Conservation (phyloP, 2,329 filamentous ascomycete genomes). For the Trichoderma arundinaceum region DNA sequence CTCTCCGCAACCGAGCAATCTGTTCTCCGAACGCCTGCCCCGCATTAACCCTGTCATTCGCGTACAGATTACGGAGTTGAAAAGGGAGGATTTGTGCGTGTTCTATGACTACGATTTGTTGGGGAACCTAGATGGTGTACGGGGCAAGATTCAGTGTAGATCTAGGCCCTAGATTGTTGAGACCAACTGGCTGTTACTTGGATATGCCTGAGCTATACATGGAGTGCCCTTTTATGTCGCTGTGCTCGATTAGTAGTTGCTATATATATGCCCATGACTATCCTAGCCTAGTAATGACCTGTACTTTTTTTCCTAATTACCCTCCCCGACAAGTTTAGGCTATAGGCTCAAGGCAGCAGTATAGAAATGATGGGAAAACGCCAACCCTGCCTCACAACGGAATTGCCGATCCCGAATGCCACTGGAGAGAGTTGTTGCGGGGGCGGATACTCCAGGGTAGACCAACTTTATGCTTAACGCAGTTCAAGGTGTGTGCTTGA, state of each 20-base stretch:
- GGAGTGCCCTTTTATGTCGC: too few species aligned
- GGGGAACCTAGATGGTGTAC: neutral
- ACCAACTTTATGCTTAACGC: too few species aligned
- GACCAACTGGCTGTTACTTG: too few species aligned
- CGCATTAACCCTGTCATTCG: conserved; percentile 16
- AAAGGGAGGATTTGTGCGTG: neutral
- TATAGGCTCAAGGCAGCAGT: neutral
- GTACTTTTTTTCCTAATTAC: neutral
- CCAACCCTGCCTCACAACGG: neutral
- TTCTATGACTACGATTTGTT: neutral
- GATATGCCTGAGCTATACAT: too few species aligned
- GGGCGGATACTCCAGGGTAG: neutral
- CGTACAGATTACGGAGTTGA: neutral
- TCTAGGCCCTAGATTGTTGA: neutral
- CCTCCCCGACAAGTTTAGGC: neutral
- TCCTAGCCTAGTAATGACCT: neutral
- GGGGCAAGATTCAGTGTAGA: neutral
- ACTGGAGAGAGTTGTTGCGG: too few species aligned
- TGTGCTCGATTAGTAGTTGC: too few species aligned
- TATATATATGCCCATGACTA: neutral
- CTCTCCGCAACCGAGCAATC: conserved; percentile 6
- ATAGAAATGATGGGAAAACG: neutral
- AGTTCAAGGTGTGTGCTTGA: too few species aligned
- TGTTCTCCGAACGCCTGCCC: neutral
- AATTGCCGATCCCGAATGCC: neutral